phyloP scores from a whole-genome alignment of 73 alveolate species.

The Tetrahymena thermophila region DNA sequence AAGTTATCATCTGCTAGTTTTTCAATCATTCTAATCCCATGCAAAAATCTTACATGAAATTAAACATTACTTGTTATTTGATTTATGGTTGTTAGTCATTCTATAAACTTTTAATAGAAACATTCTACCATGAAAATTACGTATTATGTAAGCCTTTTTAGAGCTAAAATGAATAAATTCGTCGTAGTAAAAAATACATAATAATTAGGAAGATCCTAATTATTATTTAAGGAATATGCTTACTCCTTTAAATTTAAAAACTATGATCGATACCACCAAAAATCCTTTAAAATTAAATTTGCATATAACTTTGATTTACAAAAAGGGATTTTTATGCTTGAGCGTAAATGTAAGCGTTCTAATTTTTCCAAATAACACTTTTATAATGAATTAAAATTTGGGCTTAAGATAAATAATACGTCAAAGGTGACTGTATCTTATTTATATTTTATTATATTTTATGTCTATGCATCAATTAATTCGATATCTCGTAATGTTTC shows the following conservation, averaged over 20 bases:
- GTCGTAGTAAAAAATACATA: neutral
- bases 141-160: neutral
- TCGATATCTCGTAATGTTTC: neutral
- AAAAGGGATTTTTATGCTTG: neutral
- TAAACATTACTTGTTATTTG: too few species aligned
- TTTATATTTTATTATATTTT: too few species aligned
- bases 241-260: neutral
- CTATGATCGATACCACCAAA: too few species aligned
- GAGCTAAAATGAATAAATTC: neutral
- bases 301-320: too few species aligned
- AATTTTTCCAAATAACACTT: neutral
- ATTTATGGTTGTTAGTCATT: neutral
- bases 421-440: neutral
- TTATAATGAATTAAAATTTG: too few species aligned
- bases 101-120: neutral
- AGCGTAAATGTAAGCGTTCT: neutral
- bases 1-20: neutral
- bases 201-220: neutral
- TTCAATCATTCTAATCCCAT: neutral
- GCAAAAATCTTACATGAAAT: neutral
- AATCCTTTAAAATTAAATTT: too few species aligned
- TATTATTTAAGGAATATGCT: neutral
- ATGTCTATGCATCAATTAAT: neutral
- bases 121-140: neutral
- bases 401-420: neutral